phyloP scores from a whole-genome alignment of 441 rosid genomes.

The Brassica hybrid region DNA sequence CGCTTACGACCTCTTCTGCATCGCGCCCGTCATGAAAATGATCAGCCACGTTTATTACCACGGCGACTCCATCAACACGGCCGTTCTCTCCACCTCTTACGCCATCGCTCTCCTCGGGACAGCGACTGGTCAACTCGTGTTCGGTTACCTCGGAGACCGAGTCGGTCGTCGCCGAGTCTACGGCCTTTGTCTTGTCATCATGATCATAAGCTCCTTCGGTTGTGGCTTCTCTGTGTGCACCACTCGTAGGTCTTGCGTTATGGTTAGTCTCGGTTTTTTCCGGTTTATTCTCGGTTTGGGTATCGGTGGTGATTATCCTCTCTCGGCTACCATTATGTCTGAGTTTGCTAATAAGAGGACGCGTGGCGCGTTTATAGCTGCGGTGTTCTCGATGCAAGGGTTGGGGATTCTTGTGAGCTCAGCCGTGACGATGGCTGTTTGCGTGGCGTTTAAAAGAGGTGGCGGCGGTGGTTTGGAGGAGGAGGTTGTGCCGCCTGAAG shows the following conservation, averaged over 20 bases:
- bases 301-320: background rate
- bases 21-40: slow-evolving; percentile 4
- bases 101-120: slow-evolving; percentile 9
- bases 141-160: slow-evolving; percentile 7
- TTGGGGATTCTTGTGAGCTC: slow-evolving; percentile 8
- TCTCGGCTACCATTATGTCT: background rate
- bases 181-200: background rate
- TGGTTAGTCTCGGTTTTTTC: background rate
- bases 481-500: background rate
- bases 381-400: background rate
- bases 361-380: slow-evolving; percentile 3
- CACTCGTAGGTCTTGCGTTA: background rate
- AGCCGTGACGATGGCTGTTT: slow-evolving; percentile 1
- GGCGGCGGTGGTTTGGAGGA: background rate
- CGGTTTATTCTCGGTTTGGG: slow-evolving; percentile 13
- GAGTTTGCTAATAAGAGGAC: slow-evolving; percentile 1
- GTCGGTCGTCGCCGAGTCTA: slow-evolving; percentile 2
- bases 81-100: slow-evolving; percentile 1
- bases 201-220: background rate
- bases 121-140: background rate
- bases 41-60: background rate
- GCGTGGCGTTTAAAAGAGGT: slow-evolving; percentile 6
- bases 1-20: slow-evolving; percentile 10
- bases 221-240: background rate
- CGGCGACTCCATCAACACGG: slow-evolving; percentile 2